Evolutionary conservation across 257 asterid species (phyloP).

Genomic region (Anisodus acutangulus): DNA sequence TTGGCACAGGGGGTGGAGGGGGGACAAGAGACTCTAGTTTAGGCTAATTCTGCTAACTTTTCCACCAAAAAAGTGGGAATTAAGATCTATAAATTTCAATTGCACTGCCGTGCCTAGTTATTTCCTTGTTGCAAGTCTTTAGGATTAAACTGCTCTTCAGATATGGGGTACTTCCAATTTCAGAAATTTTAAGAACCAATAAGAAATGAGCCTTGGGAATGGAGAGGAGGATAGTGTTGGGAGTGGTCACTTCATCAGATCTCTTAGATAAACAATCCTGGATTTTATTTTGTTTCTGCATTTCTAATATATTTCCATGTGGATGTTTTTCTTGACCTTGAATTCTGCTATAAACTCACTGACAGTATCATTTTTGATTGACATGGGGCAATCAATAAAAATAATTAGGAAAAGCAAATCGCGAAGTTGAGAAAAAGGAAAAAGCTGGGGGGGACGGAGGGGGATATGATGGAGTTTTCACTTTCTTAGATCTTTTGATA

Average conservation of each 20-base stretch:
- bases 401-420: background rate
- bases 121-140: background rate
- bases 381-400: slow-evolving; percentile 16
- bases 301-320: background rate
- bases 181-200: background rate
- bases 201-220: background rate
- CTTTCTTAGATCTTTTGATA: slow-evolving; percentile 33
- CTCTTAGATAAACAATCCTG: background rate
- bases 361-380: background rate
- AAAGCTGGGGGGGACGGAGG: background rate
- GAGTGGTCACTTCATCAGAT: background rate
- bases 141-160: background rate
- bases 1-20: background rate
- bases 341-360: slow-evolving; percentile 1
- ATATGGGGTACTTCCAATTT: background rate
- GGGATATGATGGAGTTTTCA: background rate
- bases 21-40: background rate
- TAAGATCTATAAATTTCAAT: background rate
- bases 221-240: background rate
- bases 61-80: slow-evolving; percentile 6
- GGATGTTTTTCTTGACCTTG: background rate
- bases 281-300: background rate
- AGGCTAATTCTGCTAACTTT: background rate
- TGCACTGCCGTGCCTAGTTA: background rate
- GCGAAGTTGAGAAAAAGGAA: background rate